These are phyloP conservation scores for Colletotrichum coccodes DNA, from an alignment of 2,329 filamentous ascomycete species.

Conservation along the genomic window DNA sequence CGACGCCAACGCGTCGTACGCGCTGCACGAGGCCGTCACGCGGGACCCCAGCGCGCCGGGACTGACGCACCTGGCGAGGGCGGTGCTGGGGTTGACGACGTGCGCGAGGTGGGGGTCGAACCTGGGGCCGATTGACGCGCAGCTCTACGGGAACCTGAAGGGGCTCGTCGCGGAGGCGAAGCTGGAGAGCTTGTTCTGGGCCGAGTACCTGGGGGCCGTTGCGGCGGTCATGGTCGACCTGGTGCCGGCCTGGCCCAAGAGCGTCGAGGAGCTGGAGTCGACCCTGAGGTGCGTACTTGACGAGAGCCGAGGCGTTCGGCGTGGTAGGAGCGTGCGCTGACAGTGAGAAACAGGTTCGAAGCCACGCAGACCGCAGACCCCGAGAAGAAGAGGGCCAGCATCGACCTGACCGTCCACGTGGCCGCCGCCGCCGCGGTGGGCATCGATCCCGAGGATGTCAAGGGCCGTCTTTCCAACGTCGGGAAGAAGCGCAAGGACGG, in stretches of 20 bases:
- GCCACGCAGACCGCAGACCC: conserved; percentile 38
- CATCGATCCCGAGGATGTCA: conserved; percentile 46
- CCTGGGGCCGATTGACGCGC: conserved; percentile 58
- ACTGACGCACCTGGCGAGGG: conserved; percentile 76
- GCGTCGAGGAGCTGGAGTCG: conserved; percentile 44
- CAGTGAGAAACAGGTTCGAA: conserved; percentile 31
- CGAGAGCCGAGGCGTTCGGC: too few relatives aligned
- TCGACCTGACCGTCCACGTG: conserved; percentile 49
- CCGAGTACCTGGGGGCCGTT: conserved; percentile 61
- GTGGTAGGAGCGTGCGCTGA: conserved; percentile 35
- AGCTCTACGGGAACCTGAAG: conserved; percentile 54
- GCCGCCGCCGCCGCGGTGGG: conserved; percentile 40
- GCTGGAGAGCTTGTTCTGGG: conserved; percentile 59
- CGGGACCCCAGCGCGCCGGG: conserved; percentile 77
- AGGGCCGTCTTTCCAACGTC: conserved; percentile 24
- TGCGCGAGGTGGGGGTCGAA: conserved; percentile 80
- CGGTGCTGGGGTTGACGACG: conserved; percentile 75
- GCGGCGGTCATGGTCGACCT: conserved; percentile 55
- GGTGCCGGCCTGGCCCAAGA: conserved; percentile 52
- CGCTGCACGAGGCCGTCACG: conserved; percentile 77
- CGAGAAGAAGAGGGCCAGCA: conserved; percentile 43
- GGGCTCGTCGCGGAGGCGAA: conserved; percentile 50
- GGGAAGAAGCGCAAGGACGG: conserved; percentile 33
- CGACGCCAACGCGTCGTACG: conserved; percentile 70
- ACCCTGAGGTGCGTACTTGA: conserved; percentile 53